Evolutionary conservation across 1,139 yeast genomes (phyloP).

Genomic region (Nakaseomyces nivariensis): DNA sequence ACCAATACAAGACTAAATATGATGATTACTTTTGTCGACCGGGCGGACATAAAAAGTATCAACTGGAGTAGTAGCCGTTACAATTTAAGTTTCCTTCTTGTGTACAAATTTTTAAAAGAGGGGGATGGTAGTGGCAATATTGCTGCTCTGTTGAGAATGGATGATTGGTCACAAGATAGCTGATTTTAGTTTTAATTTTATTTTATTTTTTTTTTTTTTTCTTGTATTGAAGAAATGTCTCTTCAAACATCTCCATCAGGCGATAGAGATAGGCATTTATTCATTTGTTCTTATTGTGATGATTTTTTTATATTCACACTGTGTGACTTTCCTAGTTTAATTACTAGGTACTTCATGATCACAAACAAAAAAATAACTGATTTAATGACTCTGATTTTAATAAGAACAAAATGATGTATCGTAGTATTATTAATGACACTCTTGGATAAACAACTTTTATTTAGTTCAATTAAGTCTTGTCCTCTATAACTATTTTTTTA

Average conservation of each 20-base stretch:
- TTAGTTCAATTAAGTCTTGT: not conserved
- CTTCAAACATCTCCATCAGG: not conserved
- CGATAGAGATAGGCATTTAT: not conserved
- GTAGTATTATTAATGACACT: too few relatives aligned
- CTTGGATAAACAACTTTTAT: too few relatives aligned
- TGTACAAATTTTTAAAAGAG: slow-evolving; percentile 29
- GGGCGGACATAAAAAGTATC: slow-evolving; percentile 34
- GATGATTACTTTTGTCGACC: slow-evolving; percentile 32
- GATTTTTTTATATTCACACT: slow-evolving; percentile 32
- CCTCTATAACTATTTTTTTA: too few relatives aligned
- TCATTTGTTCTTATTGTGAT: slow-evolving; percentile 12
- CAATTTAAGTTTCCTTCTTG: slow-evolving; percentile 14
- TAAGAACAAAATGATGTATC: too few relatives aligned
- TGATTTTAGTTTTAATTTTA: slow-evolving; percentile 16
- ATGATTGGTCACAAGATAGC: slow-evolving; percentile 34
- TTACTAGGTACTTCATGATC: slow-evolving; percentile 24
- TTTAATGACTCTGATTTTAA: slow-evolving; percentile 31
- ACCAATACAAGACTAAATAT: slow-evolving; percentile 7
- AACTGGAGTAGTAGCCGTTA: slow-evolving; percentile 1
- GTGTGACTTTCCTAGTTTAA: slow-evolving; percentile 27
- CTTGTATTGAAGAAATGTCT: not conserved
- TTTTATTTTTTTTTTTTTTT: slow-evolving; percentile 4
- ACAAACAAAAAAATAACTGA: slow-evolving; percentile 30
- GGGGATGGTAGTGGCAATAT: slow-evolving; percentile 18
- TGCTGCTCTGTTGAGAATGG: slow-evolving; percentile 26